phyloP scores from a whole-genome alignment of 2,329 filamentous ascomycete species.

The Fusarium sp. region DNA sequence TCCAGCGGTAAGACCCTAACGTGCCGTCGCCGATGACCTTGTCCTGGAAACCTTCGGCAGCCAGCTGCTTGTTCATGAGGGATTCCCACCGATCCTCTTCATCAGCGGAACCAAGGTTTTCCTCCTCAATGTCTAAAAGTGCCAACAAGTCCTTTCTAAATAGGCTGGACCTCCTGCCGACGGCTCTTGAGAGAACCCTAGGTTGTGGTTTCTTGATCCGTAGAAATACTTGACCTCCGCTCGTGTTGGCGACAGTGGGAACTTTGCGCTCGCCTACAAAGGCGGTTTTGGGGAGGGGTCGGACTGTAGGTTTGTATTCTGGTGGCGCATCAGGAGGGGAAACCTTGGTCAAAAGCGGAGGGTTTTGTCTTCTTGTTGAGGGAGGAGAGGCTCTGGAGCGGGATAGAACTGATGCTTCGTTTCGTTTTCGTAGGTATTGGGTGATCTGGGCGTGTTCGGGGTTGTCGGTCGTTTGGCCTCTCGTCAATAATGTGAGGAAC shows the following conservation, averaged over 20 bases:
- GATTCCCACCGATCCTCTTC: slow-evolving; percentile 64
- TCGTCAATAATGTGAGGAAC: slow-evolving; percentile 57
- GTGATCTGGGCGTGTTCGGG: slow-evolving; percentile 57
- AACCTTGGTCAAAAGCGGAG: slow-evolving; percentile 49
- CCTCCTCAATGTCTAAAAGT: slow-evolving; percentile 55
- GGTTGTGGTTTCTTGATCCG: slow-evolving; percentile 76
- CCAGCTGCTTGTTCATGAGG: slow-evolving; percentile 47
- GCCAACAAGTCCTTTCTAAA: slow-evolving; percentile 56
- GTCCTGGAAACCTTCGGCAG: slow-evolving; percentile 20
- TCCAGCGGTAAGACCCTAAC: slow-evolving; percentile 47
- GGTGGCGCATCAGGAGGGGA: slow-evolving; percentile 53
- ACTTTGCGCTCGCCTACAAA: slow-evolving; percentile 59
- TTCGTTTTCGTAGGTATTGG: slow-evolving; percentile 52
- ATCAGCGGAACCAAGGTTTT: slow-evolving; percentile 44
- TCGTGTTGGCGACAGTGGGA: slow-evolving; percentile 66
- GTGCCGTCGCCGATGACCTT: slow-evolving; percentile 8
- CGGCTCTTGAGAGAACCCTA: slow-evolving; percentile 64
- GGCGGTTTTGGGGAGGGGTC: slow-evolving; percentile 61
- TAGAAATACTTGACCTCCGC: slow-evolving; percentile 72
- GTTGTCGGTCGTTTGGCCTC: slow-evolving; percentile 52
- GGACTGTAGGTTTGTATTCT: slow-evolving; percentile 60
- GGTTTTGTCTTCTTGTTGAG: slow-evolving; percentile 25
- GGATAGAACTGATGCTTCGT: slow-evolving; percentile 34
- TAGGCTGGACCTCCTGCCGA: slow-evolving; percentile 63
- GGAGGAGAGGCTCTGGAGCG: slow-evolving; percentile 28